Evolutionary conservation across 176 grass and related monocot species (phyloP).

Genomic region (Phoenix roebelenii): DNA sequence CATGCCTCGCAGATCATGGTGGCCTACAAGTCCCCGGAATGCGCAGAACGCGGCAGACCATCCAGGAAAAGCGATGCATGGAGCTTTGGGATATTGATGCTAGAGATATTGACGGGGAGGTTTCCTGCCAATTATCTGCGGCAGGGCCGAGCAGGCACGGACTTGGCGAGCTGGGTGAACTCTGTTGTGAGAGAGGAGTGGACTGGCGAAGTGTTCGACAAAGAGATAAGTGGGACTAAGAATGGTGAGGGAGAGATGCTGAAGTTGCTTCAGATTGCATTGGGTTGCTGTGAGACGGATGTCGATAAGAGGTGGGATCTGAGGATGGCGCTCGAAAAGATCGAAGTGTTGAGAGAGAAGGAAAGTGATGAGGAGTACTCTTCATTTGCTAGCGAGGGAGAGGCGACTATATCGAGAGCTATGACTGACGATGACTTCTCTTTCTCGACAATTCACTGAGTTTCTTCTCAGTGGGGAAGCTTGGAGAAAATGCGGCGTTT

Average conservation of each 20-base stretch:
- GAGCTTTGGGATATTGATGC: conserved; percentile 9
- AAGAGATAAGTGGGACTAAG: not conserved
- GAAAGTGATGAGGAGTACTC: not conserved
- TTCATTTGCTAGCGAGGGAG: no score
- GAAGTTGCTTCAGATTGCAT: conserved; percentile 3
- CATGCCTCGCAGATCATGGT: conserved; percentile 2
- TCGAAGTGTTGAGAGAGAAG: not conserved
- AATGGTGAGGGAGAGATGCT: not conserved
- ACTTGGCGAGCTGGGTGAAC: conserved; percentile 8
- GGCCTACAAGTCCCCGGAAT: conserved; percentile 19
- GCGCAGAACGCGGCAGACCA: not conserved
- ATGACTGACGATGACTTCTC: conserved; percentile 4
- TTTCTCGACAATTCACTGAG: not conserved
- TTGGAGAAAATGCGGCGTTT: no score
- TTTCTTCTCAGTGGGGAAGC: no score
- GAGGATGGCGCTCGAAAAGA: not conserved
- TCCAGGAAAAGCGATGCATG: conserved; percentile 12
- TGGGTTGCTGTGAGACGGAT: conserved; percentile 1
- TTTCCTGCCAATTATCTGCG: not conserved
- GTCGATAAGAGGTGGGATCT: conserved; percentile 1
- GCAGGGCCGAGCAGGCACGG: not conserved
- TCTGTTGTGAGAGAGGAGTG: not conserved
- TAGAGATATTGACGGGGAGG: conserved; percentile 10
- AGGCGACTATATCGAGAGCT: no score
- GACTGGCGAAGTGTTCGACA: conserved; percentile 6